A percentile compares a stretch with the other conserved stretches of the same genome.
phyloP scores from a whole-genome alignment of 768 basidiomycete species.

The Hydnum rufescens region DNA sequence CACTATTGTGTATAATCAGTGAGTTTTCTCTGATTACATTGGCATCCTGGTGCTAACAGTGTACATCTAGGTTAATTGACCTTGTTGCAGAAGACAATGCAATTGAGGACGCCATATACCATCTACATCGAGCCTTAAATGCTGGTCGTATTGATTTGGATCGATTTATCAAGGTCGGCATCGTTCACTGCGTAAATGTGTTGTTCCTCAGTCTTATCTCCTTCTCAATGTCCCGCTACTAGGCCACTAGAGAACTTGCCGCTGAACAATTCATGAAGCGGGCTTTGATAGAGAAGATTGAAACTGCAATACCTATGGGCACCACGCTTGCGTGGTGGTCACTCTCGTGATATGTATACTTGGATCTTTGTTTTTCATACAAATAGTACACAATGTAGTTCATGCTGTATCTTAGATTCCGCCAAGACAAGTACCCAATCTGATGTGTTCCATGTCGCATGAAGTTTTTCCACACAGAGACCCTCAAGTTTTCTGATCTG shows the following conservation, averaged over 20 bases:
- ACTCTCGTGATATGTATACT: too few species aligned
- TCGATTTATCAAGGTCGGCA: conserved; percentile 67
- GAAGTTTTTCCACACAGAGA: too few species aligned
- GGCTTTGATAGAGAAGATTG: conserved; percentile 81
- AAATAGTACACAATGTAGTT: too few species aligned
- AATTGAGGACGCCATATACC: conserved; percentile 95
- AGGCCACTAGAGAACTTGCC: conserved; percentile 72
- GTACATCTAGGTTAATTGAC: conserved; percentile 53
- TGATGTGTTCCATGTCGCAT: too few species aligned
- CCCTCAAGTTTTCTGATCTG: too few species aligned
- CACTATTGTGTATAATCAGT: conserved; percentile 96
- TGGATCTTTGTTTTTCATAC: too few species aligned
- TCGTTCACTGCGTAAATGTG: conserved; percentile 11
- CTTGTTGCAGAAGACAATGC: conserved; percentile 99
- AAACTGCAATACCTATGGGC: conserved; percentile 17
- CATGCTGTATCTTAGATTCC: too few species aligned
- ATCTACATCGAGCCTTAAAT: conserved; percentile 84
- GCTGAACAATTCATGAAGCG: conserved; percentile 97
- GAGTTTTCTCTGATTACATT: conserved; percentile 18
- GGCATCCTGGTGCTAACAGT: neutral
- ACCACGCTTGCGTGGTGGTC: conserved; percentile 1
- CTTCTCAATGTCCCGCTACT: too few species aligned
- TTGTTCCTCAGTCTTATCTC: conserved; percentile 5
- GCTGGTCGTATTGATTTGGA: conserved; percentile 84
- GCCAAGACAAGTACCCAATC: too few species aligned